Conservation (phyloP, 495 filamentous ascomycete species). For the Penicillium subrubescens region DNA sequence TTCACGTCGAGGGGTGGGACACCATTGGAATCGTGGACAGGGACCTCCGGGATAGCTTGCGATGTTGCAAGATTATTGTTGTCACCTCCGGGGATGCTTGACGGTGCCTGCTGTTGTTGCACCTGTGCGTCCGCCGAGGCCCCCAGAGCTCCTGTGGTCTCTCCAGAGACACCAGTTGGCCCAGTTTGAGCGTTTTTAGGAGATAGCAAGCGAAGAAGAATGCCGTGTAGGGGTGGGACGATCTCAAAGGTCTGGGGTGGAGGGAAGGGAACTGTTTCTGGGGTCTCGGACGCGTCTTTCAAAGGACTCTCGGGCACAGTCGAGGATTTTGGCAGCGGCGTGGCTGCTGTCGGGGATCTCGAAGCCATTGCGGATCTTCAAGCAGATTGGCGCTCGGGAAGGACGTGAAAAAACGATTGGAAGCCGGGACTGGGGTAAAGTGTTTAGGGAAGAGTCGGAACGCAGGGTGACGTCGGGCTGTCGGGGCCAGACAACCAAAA, state of each 20-base stretch:
- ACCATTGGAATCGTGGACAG: constrained; percentile 33
- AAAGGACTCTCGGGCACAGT: constrained; percentile 43
- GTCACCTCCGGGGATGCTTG: constrained; percentile 17
- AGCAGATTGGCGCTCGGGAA: constrained; percentile 21
- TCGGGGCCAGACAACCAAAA: constrained; percentile 37
- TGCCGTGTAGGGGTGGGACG: constrained; percentile 75
- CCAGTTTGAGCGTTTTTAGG: constrained; percentile 22
- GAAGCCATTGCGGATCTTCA: constrained; percentile 36
- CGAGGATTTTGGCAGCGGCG: constrained; percentile 43
- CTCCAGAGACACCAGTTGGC: constrained; percentile 25
- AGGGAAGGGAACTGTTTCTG: constrained; percentile 54
- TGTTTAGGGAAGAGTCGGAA: constrained; percentile 47
- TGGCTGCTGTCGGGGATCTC: constrained; percentile 41
- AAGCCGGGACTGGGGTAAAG: constrained; percentile 30
- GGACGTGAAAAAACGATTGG: constrained; percentile 9
- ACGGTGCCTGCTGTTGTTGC: constrained; percentile 35
- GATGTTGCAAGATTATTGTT: constrained; percentile 26
- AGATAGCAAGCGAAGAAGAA: constrained; percentile 72
- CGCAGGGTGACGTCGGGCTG: constrained; percentile 41
- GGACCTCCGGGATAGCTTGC: constrained; percentile 28
- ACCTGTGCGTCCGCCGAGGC: constrained; percentile 24
- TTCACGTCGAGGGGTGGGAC: constrained; percentile 66
- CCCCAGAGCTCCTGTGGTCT: constrained; percentile 24
- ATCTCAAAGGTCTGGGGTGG: constrained; percentile 73
- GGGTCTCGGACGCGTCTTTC: constrained; percentile 47